Evolutionary conservation across 179 eudicot genomes (phyloP), one percentile per base, ranked within the genome.

Genomic region (Vitellaria paradoxa): DNA sequence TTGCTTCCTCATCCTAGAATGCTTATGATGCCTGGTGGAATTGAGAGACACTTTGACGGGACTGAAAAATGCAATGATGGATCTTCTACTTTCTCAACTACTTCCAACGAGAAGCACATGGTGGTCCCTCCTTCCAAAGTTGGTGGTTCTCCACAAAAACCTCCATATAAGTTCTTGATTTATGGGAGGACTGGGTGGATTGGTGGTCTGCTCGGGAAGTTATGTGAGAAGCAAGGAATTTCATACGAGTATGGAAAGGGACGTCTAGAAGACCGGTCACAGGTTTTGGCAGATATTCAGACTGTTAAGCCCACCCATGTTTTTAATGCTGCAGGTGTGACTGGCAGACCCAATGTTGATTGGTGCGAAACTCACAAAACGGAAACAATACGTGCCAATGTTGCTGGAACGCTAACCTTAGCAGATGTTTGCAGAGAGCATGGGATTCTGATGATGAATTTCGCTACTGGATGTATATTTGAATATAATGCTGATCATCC

Each of bases 121-220:
- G 86, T 84, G 70, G 83, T 82, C 9, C 92, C 93, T 1, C 42
- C 26, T 70, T 6, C 92, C 30, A 85, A 86, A 68, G 85, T 65
- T 83, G 76, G 60, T 59, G 26, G 56, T n/a, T 74, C 92, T 56
- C 77, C 88, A 65, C 70, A 72, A 15, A 89, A 89, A 62, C 68
- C 93, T 23, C 55, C 89, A 20, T 79, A 76, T 37, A 93, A 93
- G 81, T 93, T 93, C 81, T 82, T 93, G 85, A 90, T 93, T 47
- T 93, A 92, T 79, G 98, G 98, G 47, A 88, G 85, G 74, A 92
- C 93, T 40, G 98, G 98, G 53, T 93, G 98, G 98, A 86, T 93
- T 20, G 98, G 98, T 79, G 98, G 97, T 74, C 78, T 93, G 20
- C 92, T 93, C 23, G 97, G 97, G 47, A 83, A 93, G 79, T 72